Evolutionary conservation across 1,139 yeast species (phyloP).

Genomic region (Sugiyamaella xylanicola): DNA sequence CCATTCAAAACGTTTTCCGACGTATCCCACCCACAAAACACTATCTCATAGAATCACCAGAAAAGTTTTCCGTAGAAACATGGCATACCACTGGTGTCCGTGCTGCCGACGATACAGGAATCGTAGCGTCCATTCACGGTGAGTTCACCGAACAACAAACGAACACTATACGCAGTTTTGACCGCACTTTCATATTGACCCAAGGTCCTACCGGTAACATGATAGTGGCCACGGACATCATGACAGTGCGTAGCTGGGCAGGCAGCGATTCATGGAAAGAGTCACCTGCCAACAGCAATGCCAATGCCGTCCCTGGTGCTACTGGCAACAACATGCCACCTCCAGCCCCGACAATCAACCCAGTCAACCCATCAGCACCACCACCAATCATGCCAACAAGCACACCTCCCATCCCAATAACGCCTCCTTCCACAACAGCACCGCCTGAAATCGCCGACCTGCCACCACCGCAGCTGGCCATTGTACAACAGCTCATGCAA

Average conservation of each 20-base stretch:
- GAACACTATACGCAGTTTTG: constrained; percentile 69
- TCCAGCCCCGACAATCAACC: constrained; percentile 27
- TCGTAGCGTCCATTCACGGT: constrained; percentile 81
- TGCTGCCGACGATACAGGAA: constrained; percentile 67
- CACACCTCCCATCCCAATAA: constrained; percentile 28
- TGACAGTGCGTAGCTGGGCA: constrained; percentile 65
- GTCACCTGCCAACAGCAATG: constrained; percentile 17
- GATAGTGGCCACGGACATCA: constrained; percentile 81
- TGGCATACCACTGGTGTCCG: constrained; percentile 52
- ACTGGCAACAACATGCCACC: constrained; percentile 23
- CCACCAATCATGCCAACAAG: constrained; percentile 19
- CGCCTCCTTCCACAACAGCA: constrained; percentile 28
- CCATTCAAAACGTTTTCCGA: constrained; percentile 61
- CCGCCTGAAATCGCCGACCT: constrained; percentile 40
- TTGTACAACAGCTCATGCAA: constrained; percentile 63
- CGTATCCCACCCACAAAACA: constrained; percentile 78
- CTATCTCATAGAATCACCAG: constrained; percentile 61
- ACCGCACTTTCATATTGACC: constrained; percentile 72
- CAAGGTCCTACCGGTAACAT: constrained; percentile 71
- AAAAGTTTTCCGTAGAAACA: constrained; percentile 74
- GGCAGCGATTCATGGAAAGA: constrained; percentile 61
- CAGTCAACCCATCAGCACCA: constrained; percentile 13
- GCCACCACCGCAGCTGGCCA: constrained; percentile 61
- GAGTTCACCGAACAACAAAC: constrained; percentile 66
- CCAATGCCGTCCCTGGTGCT: constrained; percentile 7